These are phyloP conservation scores for Anthoceros angustus DNA, from an alignment of 225 moss, liverwort and hornwort genomes.

Conservation along the genomic window DNA sequence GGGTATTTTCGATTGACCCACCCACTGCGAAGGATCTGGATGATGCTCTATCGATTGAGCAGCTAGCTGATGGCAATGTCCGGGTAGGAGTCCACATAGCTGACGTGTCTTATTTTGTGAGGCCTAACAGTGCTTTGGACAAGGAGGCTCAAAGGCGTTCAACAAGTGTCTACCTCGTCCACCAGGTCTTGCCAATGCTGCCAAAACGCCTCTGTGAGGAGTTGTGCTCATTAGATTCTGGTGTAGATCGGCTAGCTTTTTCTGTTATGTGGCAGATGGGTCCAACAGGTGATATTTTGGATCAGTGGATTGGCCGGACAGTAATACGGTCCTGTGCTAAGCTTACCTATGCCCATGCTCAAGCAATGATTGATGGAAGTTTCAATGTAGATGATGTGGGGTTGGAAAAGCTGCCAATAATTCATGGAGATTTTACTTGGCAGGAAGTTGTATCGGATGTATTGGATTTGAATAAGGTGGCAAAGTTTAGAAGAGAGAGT, in stretches of 20 bases:
- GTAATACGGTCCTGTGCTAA: constrained; percentile 84
- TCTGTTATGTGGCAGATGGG: constrained; percentile 74
- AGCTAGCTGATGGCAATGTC: constrained; percentile 35
- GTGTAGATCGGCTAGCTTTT: constrained; percentile 81
- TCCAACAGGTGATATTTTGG: constrained; percentile 53
- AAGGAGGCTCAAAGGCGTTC: constrained; percentile 78
- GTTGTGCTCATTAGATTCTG: constrained; percentile 81
- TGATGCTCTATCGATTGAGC: constrained; percentile 81
- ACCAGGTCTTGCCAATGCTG: constrained; percentile 85
- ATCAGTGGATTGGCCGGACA: constrained; percentile 88
- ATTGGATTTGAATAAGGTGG: constrained; percentile 39
- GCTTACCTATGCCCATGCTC: constrained; percentile 76
- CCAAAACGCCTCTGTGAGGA: constrained; percentile 81
- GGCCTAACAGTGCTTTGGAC: constrained; percentile 57
- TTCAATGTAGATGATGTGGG: constrained; percentile 20
- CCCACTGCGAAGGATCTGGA: constrained; percentile 85
- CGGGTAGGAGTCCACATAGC: constrained; percentile 92
- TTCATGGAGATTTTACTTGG: constrained; percentile 63
- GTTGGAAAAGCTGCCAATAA: constrained; percentile 30
- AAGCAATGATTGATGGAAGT: constrained; percentile 59
- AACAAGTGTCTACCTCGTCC: constrained; percentile 86
- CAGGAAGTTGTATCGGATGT: constrained; percentile 53
- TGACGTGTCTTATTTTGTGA: constrained; percentile 80
- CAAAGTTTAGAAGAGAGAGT: constrained; percentile 54
- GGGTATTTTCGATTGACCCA: constrained; percentile 84